These are phyloP conservation scores for Saturnispora bothae DNA, from an alignment of 805 yeast species.

Conservation along the genomic window DNA sequence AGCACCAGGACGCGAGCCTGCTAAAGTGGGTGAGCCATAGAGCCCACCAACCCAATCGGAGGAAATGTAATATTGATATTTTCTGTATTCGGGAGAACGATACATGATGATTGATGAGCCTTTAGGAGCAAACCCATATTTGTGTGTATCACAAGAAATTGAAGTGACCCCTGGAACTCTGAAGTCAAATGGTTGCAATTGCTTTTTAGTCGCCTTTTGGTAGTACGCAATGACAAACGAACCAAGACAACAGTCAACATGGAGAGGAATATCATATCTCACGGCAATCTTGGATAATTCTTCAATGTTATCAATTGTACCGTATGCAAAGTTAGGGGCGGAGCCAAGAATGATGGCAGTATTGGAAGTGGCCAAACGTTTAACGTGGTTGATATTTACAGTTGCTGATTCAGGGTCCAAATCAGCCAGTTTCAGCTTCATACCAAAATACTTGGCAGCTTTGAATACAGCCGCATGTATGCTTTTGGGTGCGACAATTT, in stretches of 20 bases:
- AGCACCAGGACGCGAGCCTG: slow-evolving; percentile 97
- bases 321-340: slow-evolving; percentile 96
- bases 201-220: slow-evolving; percentile 35
- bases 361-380: slow-evolving; percentile 57
- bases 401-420: slow-evolving; percentile 49
- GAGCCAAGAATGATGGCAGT: slow-evolving; percentile 85
- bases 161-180: slow-evolving; percentile 89
- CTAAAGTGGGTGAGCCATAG: slow-evolving; percentile 92
- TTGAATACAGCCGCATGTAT: slow-evolving; percentile 94
- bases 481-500: slow-evolving; percentile 79
- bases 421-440: slow-evolving; percentile 72
- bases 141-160: slow-evolving; percentile 98
- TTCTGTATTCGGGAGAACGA: slow-evolving; percentile 53
- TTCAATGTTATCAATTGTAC: slow-evolving; percentile 83
- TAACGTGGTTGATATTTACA: slow-evolving; percentile 56
- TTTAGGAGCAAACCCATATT: slow-evolving; percentile 97
- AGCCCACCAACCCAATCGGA: slow-evolving; percentile 91
- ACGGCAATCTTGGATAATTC: slow-evolving; percentile 55
- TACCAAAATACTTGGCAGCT: slow-evolving; percentile 84
- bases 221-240: slow-evolving; percentile 75
- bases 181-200: slow-evolving; percentile 63
- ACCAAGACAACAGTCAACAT: slow-evolving; percentile 93
- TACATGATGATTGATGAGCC: slow-evolving; percentile 93
- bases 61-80: slow-evolving; percentile 73
- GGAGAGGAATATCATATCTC: slow-evolving; percentile 70